Evolutionary conservation across 176 grass and related monocot species (phyloP).

Genomic region (bread wheat (Triticum aestivum)): IWGSC_CS_RefSeq_v2.1 NC_057796.1:420601561-420602060

Average conservation of each 20-base stretch:
- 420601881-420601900: slow-evolving; percentile 40
- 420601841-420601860: slow-evolving; percentile 19
- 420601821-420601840: slow-evolving; percentile 26
- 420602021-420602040: background rate
- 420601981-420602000: slow-evolving; percentile 20
- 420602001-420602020: slow-evolving; percentile 33
- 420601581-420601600: background rate
- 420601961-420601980: slow-evolving; percentile 26
- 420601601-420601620: slow-evolving; percentile 51
- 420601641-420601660: slow-evolving; percentile 26
- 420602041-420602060: background rate
- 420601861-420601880: slow-evolving; percentile 30
- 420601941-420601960: slow-evolving; percentile 24
- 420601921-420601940: slow-evolving; percentile 32
- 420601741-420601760: slow-evolving; percentile 28
- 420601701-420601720: slow-evolving; percentile 27
- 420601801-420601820: slow-evolving; percentile 34
- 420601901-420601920: slow-evolving; percentile 9
- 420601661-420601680: slow-evolving; percentile 34
- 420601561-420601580: slow-evolving; percentile 9
- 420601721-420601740: slow-evolving; percentile 28
- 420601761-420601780: slow-evolving; percentile 19
- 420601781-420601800: slow-evolving; percentile 31
- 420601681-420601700: slow-evolving; percentile 37
- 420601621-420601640: slow-evolving; percentile 32